A percentile compares a stretch with the other conserved stretches of the same genome.
Evolutionary conservation across 2,329 filamentous ascomycete genomes (phyloP).

Genomic region (Venturia oleaginea): DNA sequence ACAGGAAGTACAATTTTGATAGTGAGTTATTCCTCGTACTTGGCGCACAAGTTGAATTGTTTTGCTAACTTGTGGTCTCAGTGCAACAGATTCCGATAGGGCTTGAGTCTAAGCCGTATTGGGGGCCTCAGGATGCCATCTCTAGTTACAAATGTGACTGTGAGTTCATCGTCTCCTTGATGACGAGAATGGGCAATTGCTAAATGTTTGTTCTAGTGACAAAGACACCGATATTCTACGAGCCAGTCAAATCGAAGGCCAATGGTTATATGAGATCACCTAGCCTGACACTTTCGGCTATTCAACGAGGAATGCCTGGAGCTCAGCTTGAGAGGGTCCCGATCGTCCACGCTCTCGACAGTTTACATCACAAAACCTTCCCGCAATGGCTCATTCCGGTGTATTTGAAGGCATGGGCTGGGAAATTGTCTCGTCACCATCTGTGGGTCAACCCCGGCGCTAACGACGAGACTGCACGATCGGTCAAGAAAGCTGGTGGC

Average conservation of each 20-base stretch:
- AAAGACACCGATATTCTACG: not conserved
- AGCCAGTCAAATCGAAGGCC: not conserved
- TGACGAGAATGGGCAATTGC: too few relatives aligned
- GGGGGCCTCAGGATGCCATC: not conserved
- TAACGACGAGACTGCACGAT: constrained; percentile 17
- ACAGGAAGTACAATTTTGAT: not conserved
- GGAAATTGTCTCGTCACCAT: not conserved
- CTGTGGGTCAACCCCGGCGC: not conserved
- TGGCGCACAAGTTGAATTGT: not conserved
- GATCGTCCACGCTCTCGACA: not conserved
- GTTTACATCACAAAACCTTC: not conserved
- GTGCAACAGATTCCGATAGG: not conserved
- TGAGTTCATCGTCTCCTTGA: not conserved
- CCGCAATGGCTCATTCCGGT: not conserved
- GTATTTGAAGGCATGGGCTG: not conserved
- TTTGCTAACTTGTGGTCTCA: not conserved
- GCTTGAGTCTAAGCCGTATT: not conserved
- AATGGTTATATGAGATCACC: not conserved
- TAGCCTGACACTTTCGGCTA: not conserved
- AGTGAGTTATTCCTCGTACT: not conserved
- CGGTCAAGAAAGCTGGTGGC: constrained; percentile 28
- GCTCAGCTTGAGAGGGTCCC: not conserved
- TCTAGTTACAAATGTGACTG: not conserved
- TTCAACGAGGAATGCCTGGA: not conserved
- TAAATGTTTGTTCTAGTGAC: too few relatives aligned